phyloP scores from a whole-genome alignment of 2,329 filamentous ascomycete species.

The Cadophora sp. region DNA sequence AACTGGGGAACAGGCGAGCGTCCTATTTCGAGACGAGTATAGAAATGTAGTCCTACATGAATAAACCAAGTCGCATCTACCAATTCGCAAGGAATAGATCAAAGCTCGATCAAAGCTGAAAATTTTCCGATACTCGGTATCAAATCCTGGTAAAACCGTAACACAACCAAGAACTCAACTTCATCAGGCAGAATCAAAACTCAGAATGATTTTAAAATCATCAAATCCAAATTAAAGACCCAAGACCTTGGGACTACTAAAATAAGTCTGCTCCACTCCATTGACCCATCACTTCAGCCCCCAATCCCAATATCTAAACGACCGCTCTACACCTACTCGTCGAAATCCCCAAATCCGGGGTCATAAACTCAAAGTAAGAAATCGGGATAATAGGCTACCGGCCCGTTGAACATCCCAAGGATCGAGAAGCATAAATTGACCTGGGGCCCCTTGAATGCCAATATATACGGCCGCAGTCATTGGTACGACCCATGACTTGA shows the following conservation, averaged over 20 bases:
- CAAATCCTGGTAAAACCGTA: no score
- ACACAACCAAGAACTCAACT: no score
- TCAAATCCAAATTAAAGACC: background rate
- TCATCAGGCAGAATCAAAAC: background rate
- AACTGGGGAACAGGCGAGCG: no score
- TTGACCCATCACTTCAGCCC: background rate
- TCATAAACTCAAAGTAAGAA: background rate
- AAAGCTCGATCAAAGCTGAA: no score
- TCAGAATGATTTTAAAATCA: background rate
- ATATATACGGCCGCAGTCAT: conserved; percentile 1
- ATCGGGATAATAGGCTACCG: background rate
- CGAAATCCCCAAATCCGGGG: background rate
- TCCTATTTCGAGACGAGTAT: no score
- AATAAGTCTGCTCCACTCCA: background rate
- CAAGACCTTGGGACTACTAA: background rate
- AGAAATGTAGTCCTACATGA: no score
- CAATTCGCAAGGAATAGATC: no score
- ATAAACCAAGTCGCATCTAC: no score
- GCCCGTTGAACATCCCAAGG: background rate
- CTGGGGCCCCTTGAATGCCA: background rate
- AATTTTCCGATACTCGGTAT: no score
- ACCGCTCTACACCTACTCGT: background rate
- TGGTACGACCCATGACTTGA: background rate
- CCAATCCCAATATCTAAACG: background rate
- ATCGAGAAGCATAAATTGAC: background rate